A percentile compares a stretch with the other conserved stretches of the same genome.
phyloP scores from a whole-genome alignment of 306 rosid species.

The Inga leiocalycina region DNA sequence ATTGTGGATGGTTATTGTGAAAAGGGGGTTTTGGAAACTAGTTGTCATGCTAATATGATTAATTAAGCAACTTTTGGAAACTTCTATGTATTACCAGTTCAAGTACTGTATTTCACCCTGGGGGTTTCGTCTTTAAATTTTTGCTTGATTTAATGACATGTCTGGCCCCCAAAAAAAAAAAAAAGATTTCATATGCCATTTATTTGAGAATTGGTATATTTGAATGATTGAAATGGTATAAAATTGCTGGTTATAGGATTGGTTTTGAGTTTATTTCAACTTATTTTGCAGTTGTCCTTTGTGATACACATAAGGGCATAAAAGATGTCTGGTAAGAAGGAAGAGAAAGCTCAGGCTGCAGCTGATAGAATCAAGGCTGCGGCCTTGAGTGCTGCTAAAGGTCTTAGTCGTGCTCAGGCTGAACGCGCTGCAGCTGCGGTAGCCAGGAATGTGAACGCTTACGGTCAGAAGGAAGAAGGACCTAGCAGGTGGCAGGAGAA shows the following conservation, averaged over 20 bases:
- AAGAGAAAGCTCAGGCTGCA: constrained; percentile 93
- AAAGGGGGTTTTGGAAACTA: background rate
- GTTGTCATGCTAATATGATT: background rate
- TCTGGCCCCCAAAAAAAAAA: background rate
- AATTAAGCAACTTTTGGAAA: background rate
- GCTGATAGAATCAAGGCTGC: constrained; percentile 98
- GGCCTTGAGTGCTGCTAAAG: constrained; percentile 89
- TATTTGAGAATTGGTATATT: background rate
- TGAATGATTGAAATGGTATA: constrained; percentile 7
- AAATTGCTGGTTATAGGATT: constrained; percentile 21
- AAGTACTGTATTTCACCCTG: background rate
- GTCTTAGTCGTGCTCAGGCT: constrained; percentile 97
- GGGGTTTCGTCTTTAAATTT: background rate
- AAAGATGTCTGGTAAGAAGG: constrained; percentile 93
- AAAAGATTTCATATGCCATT: background rate
- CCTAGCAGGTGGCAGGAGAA: constrained; percentile 99
- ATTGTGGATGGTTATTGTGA: background rate
- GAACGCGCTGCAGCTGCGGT: constrained; percentile 96
- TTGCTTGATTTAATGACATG: background rate
- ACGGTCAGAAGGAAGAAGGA: constrained; percentile 99
- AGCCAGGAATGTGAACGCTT: constrained; percentile 94
- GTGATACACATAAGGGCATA: constrained; percentile 3
- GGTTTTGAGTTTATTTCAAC: background rate
- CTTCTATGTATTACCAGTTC: background rate
- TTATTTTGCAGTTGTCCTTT: background rate